Evolutionary conservation across 2,329 filamentous ascomycete species (phyloP).

Genomic region (Alternaria tenuissima): DNA sequence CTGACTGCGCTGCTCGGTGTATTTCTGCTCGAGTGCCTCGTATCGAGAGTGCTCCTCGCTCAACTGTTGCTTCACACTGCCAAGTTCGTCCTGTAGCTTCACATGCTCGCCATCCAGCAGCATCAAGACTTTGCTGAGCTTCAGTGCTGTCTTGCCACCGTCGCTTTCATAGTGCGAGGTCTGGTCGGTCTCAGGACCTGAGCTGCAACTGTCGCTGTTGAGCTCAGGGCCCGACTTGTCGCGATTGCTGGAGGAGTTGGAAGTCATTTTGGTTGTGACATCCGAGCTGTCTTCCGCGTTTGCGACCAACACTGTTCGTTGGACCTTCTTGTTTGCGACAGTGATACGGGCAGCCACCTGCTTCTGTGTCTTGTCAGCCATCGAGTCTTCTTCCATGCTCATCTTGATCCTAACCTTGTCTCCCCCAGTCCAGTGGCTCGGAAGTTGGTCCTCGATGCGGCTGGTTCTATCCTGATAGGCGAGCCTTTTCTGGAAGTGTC

Average conservation of each 20-base stretch:
- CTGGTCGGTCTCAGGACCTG: neutral
- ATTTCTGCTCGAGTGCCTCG: neutral
- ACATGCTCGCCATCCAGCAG: neutral
- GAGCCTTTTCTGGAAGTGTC: too few species aligned
- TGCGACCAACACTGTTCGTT: neutral
- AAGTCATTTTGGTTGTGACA: neutral
- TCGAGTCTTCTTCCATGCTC: neutral
- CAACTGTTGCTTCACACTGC: neutral
- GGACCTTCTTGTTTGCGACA: neutral
- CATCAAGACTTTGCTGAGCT: neutral
- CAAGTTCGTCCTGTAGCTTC: neutral
- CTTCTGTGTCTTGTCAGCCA: neutral
- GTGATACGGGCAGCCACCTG: neutral
- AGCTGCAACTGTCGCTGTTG: neutral
- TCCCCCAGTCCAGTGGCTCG: neutral
- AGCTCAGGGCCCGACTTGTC: neutral
- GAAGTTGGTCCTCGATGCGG: neutral
- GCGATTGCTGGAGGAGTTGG: neutral
- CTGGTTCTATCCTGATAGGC: neutral
- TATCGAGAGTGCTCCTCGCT: neutral
- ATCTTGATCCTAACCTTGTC: neutral
- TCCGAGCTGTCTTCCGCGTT: neutral
- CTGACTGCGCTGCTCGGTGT: conserved; percentile 2
- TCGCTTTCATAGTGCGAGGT: neutral
- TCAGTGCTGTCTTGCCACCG: neutral